Evolutionary conservation across 768 basidiomycete genomes (phyloP).

Genomic region (Russula sp.): DNA sequence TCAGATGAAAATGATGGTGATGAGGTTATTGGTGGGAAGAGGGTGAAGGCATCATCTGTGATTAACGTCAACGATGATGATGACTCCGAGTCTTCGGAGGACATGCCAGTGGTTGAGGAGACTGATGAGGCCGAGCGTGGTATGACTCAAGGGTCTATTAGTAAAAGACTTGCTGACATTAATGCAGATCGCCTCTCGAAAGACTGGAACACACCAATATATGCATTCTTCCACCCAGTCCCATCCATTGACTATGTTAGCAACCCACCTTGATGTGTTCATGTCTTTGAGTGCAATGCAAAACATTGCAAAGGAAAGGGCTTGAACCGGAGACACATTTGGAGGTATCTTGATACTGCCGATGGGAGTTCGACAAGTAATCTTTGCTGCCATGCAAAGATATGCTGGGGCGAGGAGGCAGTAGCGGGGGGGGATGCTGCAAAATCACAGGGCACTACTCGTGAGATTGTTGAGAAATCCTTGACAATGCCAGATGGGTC

Average conservation of each 20-base stretch:
- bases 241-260: not conserved
- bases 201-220: not conserved
- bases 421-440: not conserved
- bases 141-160: not conserved
- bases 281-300: not conserved
- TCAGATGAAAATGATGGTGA: not conserved
- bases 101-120: not conserved
- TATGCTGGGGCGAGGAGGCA: not conserved
- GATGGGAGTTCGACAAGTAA: not conserved
- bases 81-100: not conserved
- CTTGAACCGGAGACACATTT: not conserved
- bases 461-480: not conserved
- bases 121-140: not conserved
- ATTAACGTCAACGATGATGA: not conserved
- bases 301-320: not conserved
- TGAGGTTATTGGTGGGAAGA: not conserved
- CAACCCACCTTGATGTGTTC: not conserved
- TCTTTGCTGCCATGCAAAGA: not conserved
- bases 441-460: not conserved
- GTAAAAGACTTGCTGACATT: not conserved
- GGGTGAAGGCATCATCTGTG: not conserved
- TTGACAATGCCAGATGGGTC: not conserved
- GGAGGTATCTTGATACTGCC: not conserved
- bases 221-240: not conserved
- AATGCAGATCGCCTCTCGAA: not conserved